A percentile compares a stretch with the other conserved stretches of the same genome.
Evolutionary conservation across 345 rosid species (phyloP).

Genomic region (Aegle marmelos): DNA sequence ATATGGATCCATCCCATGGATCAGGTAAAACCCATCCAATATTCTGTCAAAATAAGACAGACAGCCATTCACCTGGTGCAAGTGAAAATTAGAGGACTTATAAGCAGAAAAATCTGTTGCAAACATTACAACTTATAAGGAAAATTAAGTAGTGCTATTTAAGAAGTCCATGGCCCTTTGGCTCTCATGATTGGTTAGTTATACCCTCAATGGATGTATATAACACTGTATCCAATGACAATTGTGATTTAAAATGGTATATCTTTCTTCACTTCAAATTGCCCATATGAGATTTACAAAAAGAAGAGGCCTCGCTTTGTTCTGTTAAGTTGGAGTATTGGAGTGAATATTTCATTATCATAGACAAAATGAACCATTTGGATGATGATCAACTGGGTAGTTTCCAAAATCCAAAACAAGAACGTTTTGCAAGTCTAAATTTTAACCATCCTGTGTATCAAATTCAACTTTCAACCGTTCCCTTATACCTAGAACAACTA

Average conservation of each 20-base stretch:
- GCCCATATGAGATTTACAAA: background rate
- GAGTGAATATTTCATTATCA: background rate
- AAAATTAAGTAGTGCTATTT: background rate
- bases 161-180: background rate
- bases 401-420: background rate
- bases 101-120: background rate
- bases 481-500: background rate
- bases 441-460: background rate
- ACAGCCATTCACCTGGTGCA: conserved; percentile 46
- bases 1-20: conserved; percentile 51
- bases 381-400: background rate
- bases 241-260: background rate
- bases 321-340: background rate
- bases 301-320: background rate
- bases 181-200: background rate
- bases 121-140: background rate
- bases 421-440: background rate
- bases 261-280: background rate
- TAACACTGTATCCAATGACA: background rate
- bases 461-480: background rate
- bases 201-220: background rate
- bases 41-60: conserved; percentile 48
- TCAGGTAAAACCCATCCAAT: conserved; percentile 52
- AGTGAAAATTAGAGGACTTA: conserved; percentile 6
- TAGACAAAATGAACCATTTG: background rate